These are phyloP conservation scores for Capsicum chinense DNA, from an alignment of 257 asterid species.

Conservation along the genomic window DNA sequence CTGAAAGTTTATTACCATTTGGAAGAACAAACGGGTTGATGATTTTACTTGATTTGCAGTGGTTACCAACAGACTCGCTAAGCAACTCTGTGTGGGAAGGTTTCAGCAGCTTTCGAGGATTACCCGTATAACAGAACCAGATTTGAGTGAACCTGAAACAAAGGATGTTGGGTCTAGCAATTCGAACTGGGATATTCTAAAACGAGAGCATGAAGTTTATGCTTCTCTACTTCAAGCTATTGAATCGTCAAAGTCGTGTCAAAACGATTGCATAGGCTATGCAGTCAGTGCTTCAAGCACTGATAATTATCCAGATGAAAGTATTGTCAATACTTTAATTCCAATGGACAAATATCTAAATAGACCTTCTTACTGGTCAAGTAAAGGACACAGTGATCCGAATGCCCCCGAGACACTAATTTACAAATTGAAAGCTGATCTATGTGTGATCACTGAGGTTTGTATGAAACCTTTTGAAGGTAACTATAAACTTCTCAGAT, in stretches of 20 bases:
- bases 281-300: slow-evolving; percentile 91
- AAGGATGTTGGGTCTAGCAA: slow-evolving; percentile 41
- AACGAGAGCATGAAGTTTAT: slow-evolving; percentile 64
- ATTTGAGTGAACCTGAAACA: slow-evolving; percentile 30
- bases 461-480: slow-evolving; percentile 85
- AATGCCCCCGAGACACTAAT: slow-evolving; percentile 71
- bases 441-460: slow-evolving; percentile 75
- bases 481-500: slow-evolving; percentile 18
- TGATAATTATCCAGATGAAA: slow-evolving; percentile 75
- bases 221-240: slow-evolving; percentile 66
- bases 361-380: slow-evolving; percentile 86
- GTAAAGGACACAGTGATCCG: slow-evolving; percentile 77
- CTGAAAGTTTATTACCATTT: slow-evolving; percentile 1
- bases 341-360: slow-evolving; percentile 57
- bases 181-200: slow-evolving; percentile 43
- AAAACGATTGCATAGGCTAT: slow-evolving; percentile 57
- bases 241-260: slow-evolving; percentile 46
- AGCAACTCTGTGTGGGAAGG: slow-evolving; percentile 55
- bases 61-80: slow-evolving; percentile 55
- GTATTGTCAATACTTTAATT: slow-evolving; percentile 65
- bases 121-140: slow-evolving; percentile 40
- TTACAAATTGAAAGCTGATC: slow-evolving; percentile 62
- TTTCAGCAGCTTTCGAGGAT: slow-evolving; percentile 66
- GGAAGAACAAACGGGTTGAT: slow-evolving; percentile 6
- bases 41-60: slow-evolving; percentile 52